These are phyloP conservation scores for Gypsophila paniculata DNA, from an alignment of 179 eudicot genomes.

Conservation along the genomic window DNA sequence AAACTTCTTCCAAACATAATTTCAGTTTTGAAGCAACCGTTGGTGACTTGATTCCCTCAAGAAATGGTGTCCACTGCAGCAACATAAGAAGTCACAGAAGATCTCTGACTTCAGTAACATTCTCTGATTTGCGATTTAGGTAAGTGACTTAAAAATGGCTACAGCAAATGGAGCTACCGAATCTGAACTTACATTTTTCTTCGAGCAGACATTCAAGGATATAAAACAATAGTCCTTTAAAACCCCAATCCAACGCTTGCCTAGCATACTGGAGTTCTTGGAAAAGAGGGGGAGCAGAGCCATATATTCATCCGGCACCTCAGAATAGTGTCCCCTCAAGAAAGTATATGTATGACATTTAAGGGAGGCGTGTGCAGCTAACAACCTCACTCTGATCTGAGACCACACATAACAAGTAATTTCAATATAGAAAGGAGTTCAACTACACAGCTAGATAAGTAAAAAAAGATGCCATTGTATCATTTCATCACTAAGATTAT, in stretches of 20 bases:
- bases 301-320: conserved; percentile 73
- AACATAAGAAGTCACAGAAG: conserved; percentile 16
- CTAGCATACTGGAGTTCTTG: conserved; percentile 67
- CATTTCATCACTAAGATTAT: conserved; percentile 15
- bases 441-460: conserved; percentile 14
- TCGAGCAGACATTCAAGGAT: conserved; percentile 56
- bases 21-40: conserved; percentile 66
- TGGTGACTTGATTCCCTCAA: conserved; percentile 89
- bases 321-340: conserved; percentile 55
- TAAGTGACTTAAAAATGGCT: conserved; percentile 6
- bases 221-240: conserved; percentile 73
- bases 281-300: conserved; percentile 83
- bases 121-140: background rate
- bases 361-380: conserved; percentile 96
- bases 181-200: conserved; percentile 59
- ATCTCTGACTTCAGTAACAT: background rate
- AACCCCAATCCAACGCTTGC: conserved; percentile 71
- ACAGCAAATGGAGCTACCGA: conserved; percentile 10
- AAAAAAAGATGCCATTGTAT: background rate
- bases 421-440: conserved; percentile 8
- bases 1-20: conserved; percentile 78
- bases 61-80: conserved; percentile 90
- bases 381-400: conserved; percentile 88
- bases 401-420: conserved; percentile 13
- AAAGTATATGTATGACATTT: conserved; percentile 87